Base-by-base conservation (phyloP, 2,329 filamentous ascomycete genomes). In the Sclerotinia minor region DNA sequence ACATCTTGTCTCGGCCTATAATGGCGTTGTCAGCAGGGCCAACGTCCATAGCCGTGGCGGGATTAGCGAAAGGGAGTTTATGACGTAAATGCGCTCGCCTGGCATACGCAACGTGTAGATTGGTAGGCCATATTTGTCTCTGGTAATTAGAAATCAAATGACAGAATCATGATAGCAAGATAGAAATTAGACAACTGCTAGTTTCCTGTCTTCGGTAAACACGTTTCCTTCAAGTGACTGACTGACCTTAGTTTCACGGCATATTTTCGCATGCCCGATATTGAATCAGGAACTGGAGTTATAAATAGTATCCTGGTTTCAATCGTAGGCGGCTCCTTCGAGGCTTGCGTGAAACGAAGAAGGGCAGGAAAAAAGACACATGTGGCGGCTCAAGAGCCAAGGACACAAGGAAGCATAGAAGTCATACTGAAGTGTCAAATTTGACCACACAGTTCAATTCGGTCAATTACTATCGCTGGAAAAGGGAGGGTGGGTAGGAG, bases 321-420 rank as follows among this genome's bases (percentile, higher is more conserved):
- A 6, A 68, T 53, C 24, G 49, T 17, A 47, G 66, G 58, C n/a
- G 59, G 66, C 29, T 68, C 66, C 17, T 58, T 68, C 5, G 21
- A 7, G 24, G 58, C 53, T 64, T 68, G 66, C 8, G 50, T 68
- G 32, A 68, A 24, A 44, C 24, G 32, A 26, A 64, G 44, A 44
- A 68, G 29, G 24, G 59, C 58, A 17, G n/a, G 6, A n/a, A 64
- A 41, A 32, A 68, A 68, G 49, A 59, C 44, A 64, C 64, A 68
- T 6, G 59, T 52, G 35, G 52, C 66, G 13, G 29, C 41, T 17
- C 41, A 21, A 41, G 35, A 59, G 32, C 32, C n/a, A 45, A 44
- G 4, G 0, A 60, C 21, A 7, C 26, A 11, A 24, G 11, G 5
- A 45, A 60, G 11, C 21, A 32, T 44, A 11, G 9, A 60, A 47